These are phyloP conservation scores for Fistulifera pelliculosa DNA, from an alignment of 108 stramenopile genomes.

Conservation along the genomic window DNA sequence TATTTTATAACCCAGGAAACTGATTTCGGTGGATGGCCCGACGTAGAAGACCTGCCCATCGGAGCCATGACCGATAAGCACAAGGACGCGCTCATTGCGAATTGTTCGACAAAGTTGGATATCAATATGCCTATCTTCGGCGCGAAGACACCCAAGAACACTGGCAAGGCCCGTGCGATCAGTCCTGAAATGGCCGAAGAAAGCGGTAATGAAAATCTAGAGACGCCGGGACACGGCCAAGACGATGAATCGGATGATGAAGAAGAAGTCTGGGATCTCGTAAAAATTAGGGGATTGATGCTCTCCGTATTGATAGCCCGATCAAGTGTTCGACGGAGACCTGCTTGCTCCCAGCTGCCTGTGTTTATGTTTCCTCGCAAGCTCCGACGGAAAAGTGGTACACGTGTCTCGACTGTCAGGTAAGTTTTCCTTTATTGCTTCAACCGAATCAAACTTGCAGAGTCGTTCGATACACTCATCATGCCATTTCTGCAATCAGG, in stretches of 20 bases:
- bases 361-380: conserved; percentile 35
- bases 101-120: conserved; percentile 8
- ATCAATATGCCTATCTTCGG: conserved; percentile 7
- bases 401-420: conserved; percentile 47
- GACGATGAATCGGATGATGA: conserved; percentile 24
- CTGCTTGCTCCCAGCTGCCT: conserved; percentile 28
- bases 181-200: background rate
- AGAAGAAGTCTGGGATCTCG: conserved; percentile 52
- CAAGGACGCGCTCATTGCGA: background rate
- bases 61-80: conserved; percentile 7
- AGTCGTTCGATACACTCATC: background rate
- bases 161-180: no score
- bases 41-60: conserved; percentile 14
- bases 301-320: conserved; percentile 6
- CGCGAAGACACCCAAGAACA: no score
- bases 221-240: background rate
- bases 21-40: conserved; percentile 41
- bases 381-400: conserved; percentile 48
- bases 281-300: conserved; percentile 21
- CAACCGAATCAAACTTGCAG: background rate
- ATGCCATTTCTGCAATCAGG: conserved; percentile 2
- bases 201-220: background rate
- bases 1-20: conserved; percentile 7
- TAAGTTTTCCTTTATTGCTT: background rate
- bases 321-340: conserved; percentile 23